Evolutionary conservation across 2,329 filamentous ascomycete species (phyloP).

Genomic region (Fusarium anthophilum): DNA sequence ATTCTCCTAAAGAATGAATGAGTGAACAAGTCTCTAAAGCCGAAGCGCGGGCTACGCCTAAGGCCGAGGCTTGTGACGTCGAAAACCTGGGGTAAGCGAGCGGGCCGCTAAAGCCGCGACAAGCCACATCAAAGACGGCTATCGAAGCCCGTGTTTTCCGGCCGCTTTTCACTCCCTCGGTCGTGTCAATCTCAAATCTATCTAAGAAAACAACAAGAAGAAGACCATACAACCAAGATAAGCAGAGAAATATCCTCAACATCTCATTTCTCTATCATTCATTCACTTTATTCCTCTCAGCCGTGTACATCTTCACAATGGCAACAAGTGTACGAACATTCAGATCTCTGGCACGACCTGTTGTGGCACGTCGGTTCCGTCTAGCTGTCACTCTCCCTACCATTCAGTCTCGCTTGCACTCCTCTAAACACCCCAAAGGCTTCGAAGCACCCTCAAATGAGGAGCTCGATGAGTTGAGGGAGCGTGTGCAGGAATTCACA

Average conservation of each 20-base stretch:
- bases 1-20: constrained; percentile 7
- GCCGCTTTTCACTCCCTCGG: constrained; percentile 34
- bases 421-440: constrained; percentile 68
- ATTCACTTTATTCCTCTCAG: not conserved
- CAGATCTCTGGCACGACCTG: constrained; percentile 49
- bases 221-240: not conserved
- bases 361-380: constrained; percentile 37
- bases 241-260: constrained; percentile 4
- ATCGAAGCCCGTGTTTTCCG: constrained; percentile 32
- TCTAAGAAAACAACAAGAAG: not conserved
- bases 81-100: constrained; percentile 43
- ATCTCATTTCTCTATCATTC: not conserved
- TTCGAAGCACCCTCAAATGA: constrained; percentile 75
- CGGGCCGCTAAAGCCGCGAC: constrained; percentile 39
- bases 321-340: constrained; percentile 53
- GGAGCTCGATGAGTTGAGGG: constrained; percentile 83
- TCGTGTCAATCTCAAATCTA: not conserved
- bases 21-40: constrained; percentile 2
- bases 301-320: constrained; percentile 44
- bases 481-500: constrained; percentile 88
- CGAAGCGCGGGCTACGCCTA: constrained; percentile 23
- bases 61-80: constrained; percentile 43
- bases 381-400: constrained; percentile 47
- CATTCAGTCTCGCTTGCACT: constrained; percentile 56
- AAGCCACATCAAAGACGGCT: constrained; percentile 27